Percentiles rank a stretch among this genome's conserved stretches.
Conservation (phyloP, 2,329 filamentous ascomycete species). For the Trichoderma hamatum region DNA sequence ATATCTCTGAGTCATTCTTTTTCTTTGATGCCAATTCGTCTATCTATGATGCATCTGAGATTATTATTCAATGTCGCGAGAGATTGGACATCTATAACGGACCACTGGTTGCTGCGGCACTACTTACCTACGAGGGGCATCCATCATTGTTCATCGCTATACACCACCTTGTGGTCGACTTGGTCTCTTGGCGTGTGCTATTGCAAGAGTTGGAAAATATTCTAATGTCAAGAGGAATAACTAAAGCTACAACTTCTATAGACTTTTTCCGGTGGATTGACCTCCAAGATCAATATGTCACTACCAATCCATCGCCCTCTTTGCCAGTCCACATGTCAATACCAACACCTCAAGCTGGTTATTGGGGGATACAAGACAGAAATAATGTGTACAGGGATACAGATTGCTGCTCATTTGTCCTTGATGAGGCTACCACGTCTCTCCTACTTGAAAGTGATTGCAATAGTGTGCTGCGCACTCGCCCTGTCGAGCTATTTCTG, state of each 20-base stretch:
- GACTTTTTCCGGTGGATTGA: neutral
- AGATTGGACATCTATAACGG: neutral
- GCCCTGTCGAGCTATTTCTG: constrained; percentile 27
- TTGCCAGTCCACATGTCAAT: neutral
- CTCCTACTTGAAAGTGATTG: constrained; percentile 3
- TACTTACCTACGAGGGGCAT: neutral
- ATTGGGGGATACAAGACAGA: constrained; percentile 2
- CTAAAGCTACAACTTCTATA: neutral
- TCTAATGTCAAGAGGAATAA: neutral
- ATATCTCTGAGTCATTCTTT: neutral
- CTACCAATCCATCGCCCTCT: neutral
- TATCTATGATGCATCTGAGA: neutral
- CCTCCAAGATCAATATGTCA: constrained; percentile 2
- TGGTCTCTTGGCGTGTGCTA: constrained; percentile 30
- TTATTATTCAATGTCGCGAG: constrained; percentile 8
- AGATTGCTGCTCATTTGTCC: neutral
- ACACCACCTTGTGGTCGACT: constrained; percentile 29
- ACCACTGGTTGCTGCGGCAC: constrained; percentile 14
- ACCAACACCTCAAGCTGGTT: neutral
- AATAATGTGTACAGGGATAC: neutral
- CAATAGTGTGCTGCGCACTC: constrained; percentile 17
- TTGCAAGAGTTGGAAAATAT: constrained; percentile 27
- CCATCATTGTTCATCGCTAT: constrained; percentile 2
- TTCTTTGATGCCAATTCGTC: neutral
- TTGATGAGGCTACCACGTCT: constrained; percentile 8